Evolutionary conservation across 2,329 filamentous ascomycete genomes (phyloP), one percentile per base, ranked within the genome.

Genomic region (Botrytis squamosa): DNA sequence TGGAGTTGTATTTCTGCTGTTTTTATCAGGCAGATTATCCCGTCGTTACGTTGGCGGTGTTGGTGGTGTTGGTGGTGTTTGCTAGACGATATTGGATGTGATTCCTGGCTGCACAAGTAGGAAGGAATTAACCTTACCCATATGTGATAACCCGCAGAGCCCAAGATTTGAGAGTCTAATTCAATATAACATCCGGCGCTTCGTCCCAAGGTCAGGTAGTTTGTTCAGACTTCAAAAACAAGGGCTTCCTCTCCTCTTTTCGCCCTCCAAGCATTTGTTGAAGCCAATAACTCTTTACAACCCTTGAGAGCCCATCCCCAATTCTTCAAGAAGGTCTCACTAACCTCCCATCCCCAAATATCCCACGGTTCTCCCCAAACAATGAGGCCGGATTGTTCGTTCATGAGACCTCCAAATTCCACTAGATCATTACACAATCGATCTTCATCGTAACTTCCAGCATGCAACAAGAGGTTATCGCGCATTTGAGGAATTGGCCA

Each of bases 371-470:
- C 81, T 55, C 79, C 81, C 85, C 84, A 86, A 16, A 82, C 83
- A 44, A 70, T 44, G 40, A 44, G 52, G 33, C 52, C 52, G 29
- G 52, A 60, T 46, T 60, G n/a, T 62, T 70, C 67, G 18, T 60
- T 70, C 74, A 86, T 80, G 10, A 85, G 77, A 40, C 84, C 83
- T 25, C 82, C 80, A 46, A 80, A 73, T 77, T 82, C 81, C 59
- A 85, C 74, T 46, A 79, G 80, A 78, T 86, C 84, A n/a, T 80
- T 78, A 82, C 84, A 85, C 36, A 85, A 79, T 18, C 83, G 84
- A 72, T 85, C 84, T 55, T 84, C 83, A 72, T 85, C 83, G 59
- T 84, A 85, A 42, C 76, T 80, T 67, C 80, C 80, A 25, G 78
- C 74, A 49, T 80, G 80, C 9, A 60, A 80, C 75, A 85, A 84